Evolutionary conservation across 495 filamentous ascomycete species (phyloP).

Genomic region (Penicillium steckii): DNA sequence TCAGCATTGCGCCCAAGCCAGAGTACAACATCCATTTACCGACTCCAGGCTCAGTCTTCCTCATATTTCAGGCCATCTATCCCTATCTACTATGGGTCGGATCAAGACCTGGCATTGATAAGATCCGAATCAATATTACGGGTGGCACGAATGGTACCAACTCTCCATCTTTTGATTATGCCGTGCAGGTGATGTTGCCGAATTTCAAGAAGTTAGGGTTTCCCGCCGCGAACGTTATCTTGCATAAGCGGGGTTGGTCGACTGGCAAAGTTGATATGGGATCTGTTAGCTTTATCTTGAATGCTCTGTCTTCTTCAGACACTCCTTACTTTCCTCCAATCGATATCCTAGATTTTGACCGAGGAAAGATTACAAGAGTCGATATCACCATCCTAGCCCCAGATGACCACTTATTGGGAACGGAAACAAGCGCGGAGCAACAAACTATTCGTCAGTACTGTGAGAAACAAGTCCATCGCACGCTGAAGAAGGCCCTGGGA

Average conservation of each 20-base stretch:
- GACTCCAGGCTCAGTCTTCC: conserved; percentile 49
- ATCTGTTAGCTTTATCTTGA: conserved; percentile 55
- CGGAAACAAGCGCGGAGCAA: background rate
- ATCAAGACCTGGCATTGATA: conserved; percentile 21
- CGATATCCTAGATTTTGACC: conserved; percentile 23
- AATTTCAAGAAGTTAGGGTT: conserved; percentile 64
- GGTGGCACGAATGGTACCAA: conserved; percentile 78
- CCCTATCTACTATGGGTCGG: conserved; percentile 69
- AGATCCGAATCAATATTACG: conserved; percentile 58
- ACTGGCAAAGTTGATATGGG: conserved; percentile 57
- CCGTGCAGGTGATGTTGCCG: conserved; percentile 72
- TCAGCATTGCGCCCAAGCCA: conserved; percentile 9
- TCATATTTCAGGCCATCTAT: conserved; percentile 82
- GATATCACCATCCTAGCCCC: conserved; percentile 61
- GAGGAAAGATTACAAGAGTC: conserved; percentile 54
- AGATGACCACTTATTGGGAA: conserved; percentile 18
- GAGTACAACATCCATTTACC: conserved; percentile 33
- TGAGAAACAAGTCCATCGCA: conserved; percentile 8
- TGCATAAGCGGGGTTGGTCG: conserved; percentile 68
- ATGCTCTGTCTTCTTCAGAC: conserved; percentile 41
- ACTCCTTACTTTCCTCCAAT: conserved; percentile 37
- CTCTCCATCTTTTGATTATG: conserved; percentile 74
- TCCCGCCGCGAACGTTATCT: conserved; percentile 50
- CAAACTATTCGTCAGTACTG: conserved; percentile 11
- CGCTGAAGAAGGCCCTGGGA: conserved; percentile 8